Evolutionary conservation across 495 filamentous ascomycete genomes (phyloP).

Genomic region (Chaetomidium leptoderma): DNA sequence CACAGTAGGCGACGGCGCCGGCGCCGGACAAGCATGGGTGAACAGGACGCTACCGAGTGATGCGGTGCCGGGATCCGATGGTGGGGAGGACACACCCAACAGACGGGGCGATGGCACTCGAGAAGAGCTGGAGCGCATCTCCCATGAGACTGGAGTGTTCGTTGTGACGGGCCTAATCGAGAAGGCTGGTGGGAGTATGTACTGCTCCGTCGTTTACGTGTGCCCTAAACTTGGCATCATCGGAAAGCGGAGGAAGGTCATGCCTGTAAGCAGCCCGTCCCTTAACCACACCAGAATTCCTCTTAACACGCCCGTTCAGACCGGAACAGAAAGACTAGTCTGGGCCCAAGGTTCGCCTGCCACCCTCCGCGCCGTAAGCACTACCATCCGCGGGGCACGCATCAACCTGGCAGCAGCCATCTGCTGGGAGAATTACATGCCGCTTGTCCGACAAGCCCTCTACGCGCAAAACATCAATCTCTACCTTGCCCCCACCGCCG

Average conservation of each 20-base stretch:
- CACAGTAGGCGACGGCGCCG: slow-evolving; percentile 57
- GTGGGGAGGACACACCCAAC: slow-evolving; percentile 50
- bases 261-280: slow-evolving; percentile 56
- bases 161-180: slow-evolving; percentile 77
- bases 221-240: slow-evolving; percentile 66
- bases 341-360: slow-evolving; percentile 86
- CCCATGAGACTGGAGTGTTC: slow-evolving; percentile 73
- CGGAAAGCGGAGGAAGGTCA: slow-evolving; percentile 91
- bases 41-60: slow-evolving; percentile 48
- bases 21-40: slow-evolving; percentile 71
- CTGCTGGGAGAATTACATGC: slow-evolving; percentile 99
- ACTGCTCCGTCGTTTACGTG: slow-evolving; percentile 80
- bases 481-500: slow-evolving; percentile 89
- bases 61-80: slow-evolving; percentile 56
- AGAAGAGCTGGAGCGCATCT: slow-evolving; percentile 70
- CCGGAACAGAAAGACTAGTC: slow-evolving; percentile 73
- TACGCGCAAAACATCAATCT: slow-evolving; percentile 91
- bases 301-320: slow-evolving; percentile 45
- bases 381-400: slow-evolving; percentile 69
- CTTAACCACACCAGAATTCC: background rate
- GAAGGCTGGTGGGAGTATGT: slow-evolving; percentile 72
- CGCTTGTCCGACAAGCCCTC: slow-evolving; percentile 63
- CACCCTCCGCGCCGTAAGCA: slow-evolving; percentile 76
- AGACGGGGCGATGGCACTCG: slow-evolving; percentile 79
- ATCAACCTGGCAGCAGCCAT: slow-evolving; percentile 81